Evolutionary conservation across 176 grass and related monocot species (phyloP).

Genomic region (Triticum urartu): DNA sequence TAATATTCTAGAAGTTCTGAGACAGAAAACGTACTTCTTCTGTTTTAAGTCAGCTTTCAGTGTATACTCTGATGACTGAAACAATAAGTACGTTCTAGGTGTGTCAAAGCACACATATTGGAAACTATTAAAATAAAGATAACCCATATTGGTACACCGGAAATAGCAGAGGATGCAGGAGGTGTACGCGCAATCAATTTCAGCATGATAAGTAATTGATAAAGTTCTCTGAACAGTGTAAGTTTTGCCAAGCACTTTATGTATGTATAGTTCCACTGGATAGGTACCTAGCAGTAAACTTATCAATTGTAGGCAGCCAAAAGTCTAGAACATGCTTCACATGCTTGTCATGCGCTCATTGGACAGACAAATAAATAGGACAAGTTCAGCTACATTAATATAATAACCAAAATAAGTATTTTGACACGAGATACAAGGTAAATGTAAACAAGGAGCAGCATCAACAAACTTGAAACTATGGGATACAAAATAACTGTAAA

Average conservation of each 20-base stretch:
- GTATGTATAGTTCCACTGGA: background rate
- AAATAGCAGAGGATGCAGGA: constrained; percentile 3
- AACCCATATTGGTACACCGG: background rate
- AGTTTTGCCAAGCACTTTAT: background rate
- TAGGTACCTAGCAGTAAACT: background rate
- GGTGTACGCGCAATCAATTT: background rate
- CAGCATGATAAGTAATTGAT: background rate
- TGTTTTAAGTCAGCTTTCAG: too few species aligned
- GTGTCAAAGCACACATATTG: too few species aligned
- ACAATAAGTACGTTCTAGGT: too few species aligned
- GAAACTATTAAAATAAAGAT: background rate
- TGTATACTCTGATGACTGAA: too few species aligned
- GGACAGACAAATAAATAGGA: too few species aligned
- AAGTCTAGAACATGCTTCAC: background rate
- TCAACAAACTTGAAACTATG: background rate
- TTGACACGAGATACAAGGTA: background rate
- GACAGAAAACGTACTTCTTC: too few species aligned
- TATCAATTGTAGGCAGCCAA: background rate
- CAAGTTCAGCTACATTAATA: too few species aligned
- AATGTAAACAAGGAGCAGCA: background rate
- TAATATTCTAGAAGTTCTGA: background rate
- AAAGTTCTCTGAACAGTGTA: background rate
- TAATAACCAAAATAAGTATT: too few species aligned
- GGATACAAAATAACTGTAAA: background rate
- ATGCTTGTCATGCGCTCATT: too few species aligned